Evolutionary conservation across 75 land plant species (phyloP).

Genomic region (Larix kaempferi): DNA sequence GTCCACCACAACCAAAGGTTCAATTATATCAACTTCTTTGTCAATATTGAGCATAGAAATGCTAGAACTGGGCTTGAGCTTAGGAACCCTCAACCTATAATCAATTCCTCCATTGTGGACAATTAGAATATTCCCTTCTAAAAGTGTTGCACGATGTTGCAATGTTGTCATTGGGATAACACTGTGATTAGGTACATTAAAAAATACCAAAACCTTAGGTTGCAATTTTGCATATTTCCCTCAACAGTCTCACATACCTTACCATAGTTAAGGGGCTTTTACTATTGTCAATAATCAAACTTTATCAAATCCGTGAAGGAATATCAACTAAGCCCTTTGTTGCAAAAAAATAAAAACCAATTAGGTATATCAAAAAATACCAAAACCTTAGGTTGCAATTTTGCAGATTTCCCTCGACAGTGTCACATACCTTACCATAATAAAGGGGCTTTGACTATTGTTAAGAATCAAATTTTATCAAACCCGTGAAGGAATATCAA

Average conservation of each 20-base stretch:
- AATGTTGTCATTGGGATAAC: constrained; percentile 89
- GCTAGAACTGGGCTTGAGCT: constrained; percentile 66
- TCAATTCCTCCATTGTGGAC: constrained; percentile 67
- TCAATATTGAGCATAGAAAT: constrained; percentile 93
- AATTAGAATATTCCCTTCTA: constrained; percentile 61
- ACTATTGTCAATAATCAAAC: constrained; percentile 25
- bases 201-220: constrained; percentile 62
- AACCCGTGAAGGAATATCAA: no score
- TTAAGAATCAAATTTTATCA: no score
- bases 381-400: constrained; percentile 59
- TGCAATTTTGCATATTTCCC: constrained; percentile 90
- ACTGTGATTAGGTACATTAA: constrained; percentile 86
- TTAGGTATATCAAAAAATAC: constrained; percentile 89
- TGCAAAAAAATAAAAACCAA: no score
- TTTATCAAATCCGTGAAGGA: constrained; percentile 80
- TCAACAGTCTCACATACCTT: constrained; percentile 74
- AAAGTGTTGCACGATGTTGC: constrained; percentile 87
- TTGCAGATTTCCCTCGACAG: constrained; percentile 90
- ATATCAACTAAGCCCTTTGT: constrained; percentile 61
- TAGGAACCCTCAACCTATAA: constrained; percentile 67
- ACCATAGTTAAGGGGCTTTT: constrained; percentile 43
- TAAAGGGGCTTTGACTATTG: no score
- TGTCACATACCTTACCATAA: no score
- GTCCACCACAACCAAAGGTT: constrained; percentile 22
- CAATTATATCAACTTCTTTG: constrained; percentile 85